Conservation (phyloP, 1,284 basidiomycete species). For the Fomitopsis pinicola region DNA sequence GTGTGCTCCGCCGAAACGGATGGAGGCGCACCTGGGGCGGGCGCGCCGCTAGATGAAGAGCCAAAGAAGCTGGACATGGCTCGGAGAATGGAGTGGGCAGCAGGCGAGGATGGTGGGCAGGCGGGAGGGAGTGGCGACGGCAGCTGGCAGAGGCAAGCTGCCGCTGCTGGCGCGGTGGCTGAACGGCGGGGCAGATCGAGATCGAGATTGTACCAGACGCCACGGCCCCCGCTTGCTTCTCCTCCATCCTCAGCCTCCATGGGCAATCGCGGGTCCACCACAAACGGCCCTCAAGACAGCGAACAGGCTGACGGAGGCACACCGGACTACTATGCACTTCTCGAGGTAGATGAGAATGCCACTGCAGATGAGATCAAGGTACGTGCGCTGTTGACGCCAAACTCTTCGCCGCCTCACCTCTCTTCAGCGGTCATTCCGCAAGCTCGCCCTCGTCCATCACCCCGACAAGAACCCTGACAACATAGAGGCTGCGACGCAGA, state of each 20-base stretch:
- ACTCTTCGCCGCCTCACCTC: neutral
- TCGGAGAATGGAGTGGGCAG: neutral
- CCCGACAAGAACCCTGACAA: slow-evolving; percentile 87
- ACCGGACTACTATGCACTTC: slow-evolving; percentile 76
- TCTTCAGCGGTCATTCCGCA: slow-evolving; percentile 73
- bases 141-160: neutral
- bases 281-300: slow-evolving; percentile 27
- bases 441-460: slow-evolving; percentile 81
- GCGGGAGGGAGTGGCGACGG: neutral
- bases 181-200: neutral
- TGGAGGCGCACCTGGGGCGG: neutral
- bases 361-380: slow-evolving; percentile 88
- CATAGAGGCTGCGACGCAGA: slow-evolving; percentile 81
- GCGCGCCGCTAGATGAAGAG: slow-evolving; percentile 8
- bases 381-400: neutral
- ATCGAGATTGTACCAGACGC: neutral
- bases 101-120: neutral
- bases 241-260: slow-evolving; percentile 30
- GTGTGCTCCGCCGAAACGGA: no score
- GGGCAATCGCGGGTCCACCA: slow-evolving; percentile 68
- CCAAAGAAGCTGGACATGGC: slow-evolving; percentile 10
- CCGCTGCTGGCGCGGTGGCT: neutral
- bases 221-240: neutral
- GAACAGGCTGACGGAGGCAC: slow-evolving; percentile 26
- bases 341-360: slow-evolving; percentile 77